These are phyloP conservation scores for Tephrocybe sp. DNA, from an alignment of 768 basidiomycete genomes.

Conservation along the genomic window DNA sequence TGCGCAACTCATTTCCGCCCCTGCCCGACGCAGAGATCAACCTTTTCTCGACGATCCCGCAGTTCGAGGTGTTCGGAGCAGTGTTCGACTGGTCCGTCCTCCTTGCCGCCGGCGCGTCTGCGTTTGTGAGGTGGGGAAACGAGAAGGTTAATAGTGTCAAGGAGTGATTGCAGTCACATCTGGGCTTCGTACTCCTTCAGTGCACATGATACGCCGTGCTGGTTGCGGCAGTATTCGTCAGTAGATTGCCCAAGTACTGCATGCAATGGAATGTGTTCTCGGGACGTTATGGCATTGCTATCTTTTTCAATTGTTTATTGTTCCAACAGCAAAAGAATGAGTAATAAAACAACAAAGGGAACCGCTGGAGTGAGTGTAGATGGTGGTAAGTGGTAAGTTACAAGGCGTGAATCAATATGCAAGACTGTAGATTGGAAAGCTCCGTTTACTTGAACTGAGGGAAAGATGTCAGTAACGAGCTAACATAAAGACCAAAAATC, in stretches of 20 bases:
- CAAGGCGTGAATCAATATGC: background rate
- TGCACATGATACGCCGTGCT: no score
- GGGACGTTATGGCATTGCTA: no score
- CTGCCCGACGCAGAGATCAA: conserved; percentile 40
- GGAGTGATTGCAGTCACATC: no score
- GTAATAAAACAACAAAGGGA: conserved; percentile 4
- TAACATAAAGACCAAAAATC: conserved; percentile 2
- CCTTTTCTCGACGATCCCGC: conserved; percentile 71
- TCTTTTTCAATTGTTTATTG: conserved; percentile 4
- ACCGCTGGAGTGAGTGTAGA: conserved; percentile 1
- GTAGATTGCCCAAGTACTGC: no score
- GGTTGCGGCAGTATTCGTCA: no score
- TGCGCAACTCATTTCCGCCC: conserved; percentile 79
- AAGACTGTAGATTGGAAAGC: background rate
- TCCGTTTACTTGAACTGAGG: conserved; percentile 34
- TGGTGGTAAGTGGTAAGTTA: conserved; percentile 3
- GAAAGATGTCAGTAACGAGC: conserved; percentile 5
- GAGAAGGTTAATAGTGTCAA: conserved; percentile 39
- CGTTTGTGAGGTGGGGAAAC: conserved; percentile 54
- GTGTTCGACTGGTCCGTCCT: conserved; percentile 78
- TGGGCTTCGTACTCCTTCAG: no score
- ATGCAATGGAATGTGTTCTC: background rate
- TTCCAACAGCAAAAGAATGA: background rate
- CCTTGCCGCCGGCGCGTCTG: conserved; percentile 49
- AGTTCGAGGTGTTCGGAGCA: conserved; percentile 70